A percentile compares a stretch with the other conserved stretches of the same genome.
Evolutionary conservation across 805 yeast genomes (phyloP).

Genomic region (Zygosaccharomyces gambellarensis): DNA sequence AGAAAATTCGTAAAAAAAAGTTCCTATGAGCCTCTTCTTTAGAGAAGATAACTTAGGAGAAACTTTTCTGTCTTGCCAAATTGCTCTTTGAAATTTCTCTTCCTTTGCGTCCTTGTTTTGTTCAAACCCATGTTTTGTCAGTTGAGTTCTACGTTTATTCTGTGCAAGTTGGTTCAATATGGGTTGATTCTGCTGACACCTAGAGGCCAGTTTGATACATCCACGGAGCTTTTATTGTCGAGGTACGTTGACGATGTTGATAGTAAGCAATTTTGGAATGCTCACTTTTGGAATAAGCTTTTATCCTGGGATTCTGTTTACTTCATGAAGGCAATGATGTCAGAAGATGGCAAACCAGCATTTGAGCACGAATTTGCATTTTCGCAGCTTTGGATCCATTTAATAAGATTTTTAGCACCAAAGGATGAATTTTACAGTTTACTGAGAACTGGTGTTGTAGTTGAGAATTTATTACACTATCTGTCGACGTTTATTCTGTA

Average conservation of each 20-base stretch:
- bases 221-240: constrained; percentile 19
- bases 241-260: constrained; percentile 1
- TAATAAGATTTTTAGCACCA: constrained; percentile 33
- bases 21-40: background rate
- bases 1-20: background rate
- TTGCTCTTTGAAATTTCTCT: background rate
- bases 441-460: constrained; percentile 43
- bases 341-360: constrained; percentile 39
- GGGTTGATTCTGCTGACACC: constrained; percentile 24
- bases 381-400: constrained; percentile 68
- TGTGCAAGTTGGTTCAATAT: constrained; percentile 21
- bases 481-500: constrained; percentile 46
- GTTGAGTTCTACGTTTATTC: background rate
- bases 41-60: background rate
- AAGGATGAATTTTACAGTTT: constrained; percentile 38
- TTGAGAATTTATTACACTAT: constrained; percentile 52
- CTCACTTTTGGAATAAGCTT: constrained; percentile 45
- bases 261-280: constrained; percentile 16
- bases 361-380: constrained; percentile 92
- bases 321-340: constrained; percentile 51
- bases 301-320: constrained; percentile 85
- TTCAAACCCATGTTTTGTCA: background rate
- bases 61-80: background rate
- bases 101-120: background rate
- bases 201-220: constrained; percentile 28